Evolutionary conservation across 2,329 filamentous ascomycete species (phyloP).

Genomic region (Colletotrichum sublineola): DNA sequence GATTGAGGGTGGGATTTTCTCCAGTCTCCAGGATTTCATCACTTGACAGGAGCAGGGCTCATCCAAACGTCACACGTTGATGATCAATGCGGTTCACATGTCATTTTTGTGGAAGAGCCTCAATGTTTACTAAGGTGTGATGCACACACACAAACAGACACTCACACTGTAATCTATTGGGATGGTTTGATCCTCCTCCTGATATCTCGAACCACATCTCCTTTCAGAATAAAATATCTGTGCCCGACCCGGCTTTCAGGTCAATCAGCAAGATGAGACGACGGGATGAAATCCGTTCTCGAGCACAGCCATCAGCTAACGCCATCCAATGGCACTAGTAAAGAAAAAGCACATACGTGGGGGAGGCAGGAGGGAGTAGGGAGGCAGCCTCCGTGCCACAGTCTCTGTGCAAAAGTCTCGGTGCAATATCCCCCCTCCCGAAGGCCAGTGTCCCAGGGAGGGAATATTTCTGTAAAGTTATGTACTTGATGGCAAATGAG

Average conservation of each 20-base stretch:
- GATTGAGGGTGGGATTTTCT: slow-evolving; percentile 22
- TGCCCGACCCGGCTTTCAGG: slow-evolving; percentile 27
- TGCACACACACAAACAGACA: too few relatives aligned
- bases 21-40: slow-evolving; percentile 23
- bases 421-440: background rate
- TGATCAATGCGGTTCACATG: slow-evolving; percentile 30
- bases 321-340: background rate
- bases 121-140: background rate
- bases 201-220: background rate
- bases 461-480: background rate
- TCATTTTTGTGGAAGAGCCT: slow-evolving; percentile 11
- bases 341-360: slow-evolving; percentile 14
- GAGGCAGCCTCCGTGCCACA: slow-evolving; percentile 3
- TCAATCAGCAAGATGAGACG: slow-evolving; percentile 36
- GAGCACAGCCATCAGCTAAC: slow-evolving; percentile 18
- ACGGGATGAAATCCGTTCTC: slow-evolving; percentile 36
- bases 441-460: background rate
- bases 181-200: background rate
- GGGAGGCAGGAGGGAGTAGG: background rate
- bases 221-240: slow-evolving; percentile 19
- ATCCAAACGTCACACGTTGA: slow-evolving; percentile 18
- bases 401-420: background rate
- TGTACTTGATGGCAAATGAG: background rate
- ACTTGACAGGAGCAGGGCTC: slow-evolving; percentile 23
- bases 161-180: background rate